phyloP scores from a whole-genome alignment of 345 rosid genomes.

The Chamaenerion angustifolium region DNA sequence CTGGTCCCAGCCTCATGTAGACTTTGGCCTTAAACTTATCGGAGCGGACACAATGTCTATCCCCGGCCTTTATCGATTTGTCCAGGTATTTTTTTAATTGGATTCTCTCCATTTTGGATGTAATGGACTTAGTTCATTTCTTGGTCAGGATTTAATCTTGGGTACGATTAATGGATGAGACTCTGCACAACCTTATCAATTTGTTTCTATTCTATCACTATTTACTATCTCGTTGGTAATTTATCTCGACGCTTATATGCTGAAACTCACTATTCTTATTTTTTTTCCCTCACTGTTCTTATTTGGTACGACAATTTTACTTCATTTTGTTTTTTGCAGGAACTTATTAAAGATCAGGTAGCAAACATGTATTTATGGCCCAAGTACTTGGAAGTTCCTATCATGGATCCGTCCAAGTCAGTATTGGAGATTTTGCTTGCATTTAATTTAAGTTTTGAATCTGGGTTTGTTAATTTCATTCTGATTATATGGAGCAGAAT shows the following conservation, averaged over 20 bases:
- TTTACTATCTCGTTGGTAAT: no score
- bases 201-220: no score
- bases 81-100: slow-evolving; percentile 35
- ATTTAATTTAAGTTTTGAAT: background rate
- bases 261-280: no score
- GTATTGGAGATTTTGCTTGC: slow-evolving; percentile 9
- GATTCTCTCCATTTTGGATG: no score
- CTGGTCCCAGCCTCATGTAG: slow-evolving; percentile 70
- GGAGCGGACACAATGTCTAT: slow-evolving; percentile 94
- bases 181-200: no score
- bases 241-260: background rate
- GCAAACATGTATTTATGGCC: slow-evolving; percentile 98
- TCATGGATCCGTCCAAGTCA: slow-evolving; percentile 74
- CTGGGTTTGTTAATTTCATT: slow-evolving; percentile 1
- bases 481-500: slow-evolving; percentile 28
- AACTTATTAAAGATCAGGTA: slow-evolving; percentile 81
- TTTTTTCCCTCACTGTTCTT: no score
- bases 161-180: no score
- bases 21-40: slow-evolving; percentile 78
- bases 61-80: slow-evolving; percentile 73
- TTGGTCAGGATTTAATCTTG: no score
- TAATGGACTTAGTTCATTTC: no score
- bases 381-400: slow-evolving; percentile 58
- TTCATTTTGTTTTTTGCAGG: slow-evolving; percentile 30
- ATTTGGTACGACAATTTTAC: background rate